Percentiles rank a stretch among this genome's conserved stretches.
Evolutionary conservation across 306 rosid genomes (phyloP).

Genomic region (Comarum palustre): DNA sequence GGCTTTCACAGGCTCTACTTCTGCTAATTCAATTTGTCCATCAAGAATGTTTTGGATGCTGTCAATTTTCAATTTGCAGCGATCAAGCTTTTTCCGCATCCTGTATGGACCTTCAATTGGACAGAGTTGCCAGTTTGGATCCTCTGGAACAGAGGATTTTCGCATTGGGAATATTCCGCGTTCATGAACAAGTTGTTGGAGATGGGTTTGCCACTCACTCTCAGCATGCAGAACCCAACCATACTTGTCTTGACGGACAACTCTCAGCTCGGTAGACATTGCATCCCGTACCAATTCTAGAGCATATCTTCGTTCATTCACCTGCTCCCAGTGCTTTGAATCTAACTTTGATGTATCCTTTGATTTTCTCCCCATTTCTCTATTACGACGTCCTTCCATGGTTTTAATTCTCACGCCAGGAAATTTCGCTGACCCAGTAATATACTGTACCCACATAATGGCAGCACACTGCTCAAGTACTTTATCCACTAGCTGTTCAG

Average conservation of each 20-base stretch:
- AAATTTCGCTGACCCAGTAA: conserved; percentile 84
- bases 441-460: conserved; percentile 95
- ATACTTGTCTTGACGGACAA: conserved; percentile 97
- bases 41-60: conserved; percentile 82
- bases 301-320: conserved; percentile 91
- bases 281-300: conserved; percentile 88
- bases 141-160: conserved; percentile 53
- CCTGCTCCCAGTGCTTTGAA: conserved; percentile 89
- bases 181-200: conserved; percentile 94
- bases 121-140: conserved; percentile 92
- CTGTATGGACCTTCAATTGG: conserved; percentile 99
- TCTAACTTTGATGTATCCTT: conserved; percentile 78
- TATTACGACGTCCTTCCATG: conserved; percentile 91
- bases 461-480: conserved; percentile 90
- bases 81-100: conserved; percentile 95
- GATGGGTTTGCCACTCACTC: conserved; percentile 97
- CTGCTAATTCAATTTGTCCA: conserved; percentile 61
- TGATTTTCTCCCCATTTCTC: conserved; percentile 85
- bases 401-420: conserved; percentile 97
- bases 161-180: conserved; percentile 81
- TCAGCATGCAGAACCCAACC: conserved; percentile 99
- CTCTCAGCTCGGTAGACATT: conserved; percentile 95
- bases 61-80: conserved; percentile 71
- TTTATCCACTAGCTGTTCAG: conserved; percentile 66
- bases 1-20: conserved; percentile 46